Percentiles rank a stretch among this genome's conserved stretches.
Evolutionary conservation across 2,329 filamentous ascomycete species (phyloP).

Genomic region (Claviceps sorghi): DNA sequence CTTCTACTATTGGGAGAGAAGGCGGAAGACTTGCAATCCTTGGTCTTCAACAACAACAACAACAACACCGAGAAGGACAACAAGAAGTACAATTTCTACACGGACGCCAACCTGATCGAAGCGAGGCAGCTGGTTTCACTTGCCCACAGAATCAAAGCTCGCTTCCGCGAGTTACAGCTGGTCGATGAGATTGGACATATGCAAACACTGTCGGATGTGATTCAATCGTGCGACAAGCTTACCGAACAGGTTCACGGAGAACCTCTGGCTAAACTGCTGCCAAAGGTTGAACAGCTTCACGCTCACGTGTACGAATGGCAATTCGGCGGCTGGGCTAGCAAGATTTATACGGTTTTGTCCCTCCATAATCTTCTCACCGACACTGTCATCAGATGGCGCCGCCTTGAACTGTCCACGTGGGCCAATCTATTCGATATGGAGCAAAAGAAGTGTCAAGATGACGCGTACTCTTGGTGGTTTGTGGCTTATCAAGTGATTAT

Average conservation of each 20-base stretch:
- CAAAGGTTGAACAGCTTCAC: conserved; percentile 78
- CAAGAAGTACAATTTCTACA: conserved; percentile 72
- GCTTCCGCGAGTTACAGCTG: conserved; percentile 57
- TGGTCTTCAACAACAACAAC: conserved; percentile 15
- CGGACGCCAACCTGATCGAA: conserved; percentile 62
- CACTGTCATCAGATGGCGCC: conserved; percentile 75
- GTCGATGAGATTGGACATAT: conserved; percentile 55
- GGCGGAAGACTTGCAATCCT: conserved; percentile 26
- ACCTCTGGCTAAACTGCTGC: conserved; percentile 73
- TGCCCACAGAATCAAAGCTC: conserved; percentile 50
- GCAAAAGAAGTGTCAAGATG: conserved; percentile 55
- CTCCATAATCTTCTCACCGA: conserved; percentile 68
- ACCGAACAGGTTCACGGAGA: conserved; percentile 64
- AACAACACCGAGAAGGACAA: background rate
- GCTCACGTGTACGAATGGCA: conserved; percentile 87
- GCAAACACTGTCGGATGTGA: conserved; percentile 65
- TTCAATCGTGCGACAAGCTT: conserved; percentile 59
- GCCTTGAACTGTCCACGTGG: conserved; percentile 87
- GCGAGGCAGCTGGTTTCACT: conserved; percentile 58
- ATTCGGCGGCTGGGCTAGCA: conserved; percentile 68
- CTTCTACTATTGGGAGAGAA: conserved; percentile 52
- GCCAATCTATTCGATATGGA: conserved; percentile 77
- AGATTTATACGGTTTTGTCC: conserved; percentile 52
- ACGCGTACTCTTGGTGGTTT: conserved; percentile 90
- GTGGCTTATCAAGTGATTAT: conserved; percentile 85